A percentile compares a stretch with the other conserved stretches of the same genome.
phyloP scores from a whole-genome alignment of 1,284 basidiomycete genomes.

The Boletus mariae region DNA sequence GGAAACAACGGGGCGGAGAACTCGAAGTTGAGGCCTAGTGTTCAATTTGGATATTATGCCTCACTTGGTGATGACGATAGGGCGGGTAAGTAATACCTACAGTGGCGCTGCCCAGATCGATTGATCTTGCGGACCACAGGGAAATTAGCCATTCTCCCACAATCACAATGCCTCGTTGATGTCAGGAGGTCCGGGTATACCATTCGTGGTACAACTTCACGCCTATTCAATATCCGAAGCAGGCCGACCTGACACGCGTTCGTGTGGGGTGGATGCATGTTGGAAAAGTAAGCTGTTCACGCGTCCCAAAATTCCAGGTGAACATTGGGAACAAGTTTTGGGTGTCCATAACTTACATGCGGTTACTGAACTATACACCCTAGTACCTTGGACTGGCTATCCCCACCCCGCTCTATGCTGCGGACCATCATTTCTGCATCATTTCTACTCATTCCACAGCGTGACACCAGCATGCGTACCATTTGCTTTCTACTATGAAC shows the following conservation, averaged over 20 bases:
- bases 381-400: conserved; percentile 1
- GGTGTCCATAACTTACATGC: conserved; percentile 9
- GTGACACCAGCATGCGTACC: conserved; percentile 21
- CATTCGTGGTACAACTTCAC: conserved; percentile 6
- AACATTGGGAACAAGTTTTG: conserved; percentile 4
- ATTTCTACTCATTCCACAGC: conserved; percentile 25
- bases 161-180: conserved; percentile 17
- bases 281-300: background rate
- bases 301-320: conserved; percentile 1
- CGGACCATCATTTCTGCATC: conserved; percentile 24
- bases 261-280: background rate
- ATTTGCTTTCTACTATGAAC: conserved; percentile 25
- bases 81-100: background rate
- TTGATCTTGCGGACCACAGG: conserved; percentile 8
- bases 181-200: conserved; percentile 10
- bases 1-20: background rate
- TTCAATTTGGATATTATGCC: conserved; percentile 9
- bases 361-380: conserved; percentile 23
- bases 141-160: conserved; percentile 2
- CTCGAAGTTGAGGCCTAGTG: background rate
- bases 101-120: conserved; percentile 6
- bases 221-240: background rate
- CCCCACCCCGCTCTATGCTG: conserved; percentile 17
- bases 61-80: background rate
- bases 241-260: background rate